Percentiles rank a stretch among this genome's conserved stretches.
Evolutionary conservation across 2,329 filamentous ascomycete species (phyloP).

Genomic region (Epichloe bromicola): DNA sequence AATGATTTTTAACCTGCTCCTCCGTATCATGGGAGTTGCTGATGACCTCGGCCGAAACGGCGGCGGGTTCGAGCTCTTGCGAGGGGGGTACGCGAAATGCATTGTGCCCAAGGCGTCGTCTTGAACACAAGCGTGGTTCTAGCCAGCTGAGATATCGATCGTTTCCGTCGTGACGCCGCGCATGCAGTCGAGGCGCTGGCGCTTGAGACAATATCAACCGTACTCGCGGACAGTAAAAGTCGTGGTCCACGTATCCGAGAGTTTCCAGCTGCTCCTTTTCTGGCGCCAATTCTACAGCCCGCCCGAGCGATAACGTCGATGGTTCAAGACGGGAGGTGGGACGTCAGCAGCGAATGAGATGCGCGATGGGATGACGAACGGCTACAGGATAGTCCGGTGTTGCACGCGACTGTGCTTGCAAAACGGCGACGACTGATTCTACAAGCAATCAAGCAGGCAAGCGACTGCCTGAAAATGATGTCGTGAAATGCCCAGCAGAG

Average conservation of each 20-base stretch:
- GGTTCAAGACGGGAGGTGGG: neutral
- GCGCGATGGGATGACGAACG: neutral
- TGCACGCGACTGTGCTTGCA: neutral
- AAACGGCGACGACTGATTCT: neutral
- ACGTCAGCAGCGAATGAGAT: neutral
- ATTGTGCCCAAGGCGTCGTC: conserved; percentile 32
- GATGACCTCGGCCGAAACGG: conserved; percentile 53
- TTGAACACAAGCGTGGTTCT: neutral
- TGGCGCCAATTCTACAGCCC: neutral
- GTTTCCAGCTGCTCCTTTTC: neutral
- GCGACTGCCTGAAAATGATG: neutral
- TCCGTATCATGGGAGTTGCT: conserved; percentile 39
- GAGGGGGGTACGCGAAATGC: conserved; percentile 87
- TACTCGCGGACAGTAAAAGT: neutral
- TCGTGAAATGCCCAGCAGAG: neutral
- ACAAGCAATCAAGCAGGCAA: neutral
- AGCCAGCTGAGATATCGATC: neutral
- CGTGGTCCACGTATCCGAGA: neutral
- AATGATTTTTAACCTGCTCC: conserved; percentile 48
- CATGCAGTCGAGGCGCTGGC: neutral
- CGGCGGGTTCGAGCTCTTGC: conserved; percentile 67
- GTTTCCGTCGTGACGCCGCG: neutral
- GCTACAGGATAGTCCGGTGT: neutral
- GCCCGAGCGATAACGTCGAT: neutral
- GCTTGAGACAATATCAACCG: neutral